Percentiles rank a stretch among this genome's conserved stretches.
These are phyloP conservation scores for Fusarium abutilonis DNA, from an alignment of 2,329 filamentous ascomycete species.

Conservation along the genomic window DNA sequence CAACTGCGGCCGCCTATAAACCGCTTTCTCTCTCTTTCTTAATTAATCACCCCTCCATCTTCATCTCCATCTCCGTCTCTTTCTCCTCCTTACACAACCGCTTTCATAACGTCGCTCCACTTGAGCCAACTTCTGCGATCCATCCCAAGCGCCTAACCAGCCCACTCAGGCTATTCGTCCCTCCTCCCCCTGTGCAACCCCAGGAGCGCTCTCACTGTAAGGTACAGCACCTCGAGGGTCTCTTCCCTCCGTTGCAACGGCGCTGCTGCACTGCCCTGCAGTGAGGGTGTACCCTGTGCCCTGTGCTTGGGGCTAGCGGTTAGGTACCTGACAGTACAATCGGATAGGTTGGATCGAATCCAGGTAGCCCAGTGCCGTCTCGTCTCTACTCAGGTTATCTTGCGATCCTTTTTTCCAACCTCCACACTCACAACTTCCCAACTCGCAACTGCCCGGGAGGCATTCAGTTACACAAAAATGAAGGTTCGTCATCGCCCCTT, in stretches of 20 bases:
- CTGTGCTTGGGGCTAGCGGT: constrained; percentile 16
- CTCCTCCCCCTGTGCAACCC: constrained; percentile 25
- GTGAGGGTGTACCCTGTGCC: constrained; percentile 19
- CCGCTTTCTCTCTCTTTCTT: too few species aligned
- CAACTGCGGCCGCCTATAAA: not conserved
- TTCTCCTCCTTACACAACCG: constrained; percentile 27
- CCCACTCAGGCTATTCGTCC: constrained; percentile 13
- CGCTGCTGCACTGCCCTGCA: constrained; percentile 16
- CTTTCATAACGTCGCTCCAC: constrained; percentile 35
- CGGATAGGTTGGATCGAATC: constrained; percentile 40
- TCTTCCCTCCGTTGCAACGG: constrained; percentile 36
- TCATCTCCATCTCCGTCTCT: not conserved
- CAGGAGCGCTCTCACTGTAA: constrained; percentile 31
- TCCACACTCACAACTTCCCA: constrained; percentile 40
- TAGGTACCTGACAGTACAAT: constrained; percentile 18
- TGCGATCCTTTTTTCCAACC: constrained; percentile 39
- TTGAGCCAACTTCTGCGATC: too few species aligned
- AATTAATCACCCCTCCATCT: not conserved
- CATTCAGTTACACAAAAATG: constrained; percentile 50
- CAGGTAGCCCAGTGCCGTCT: constrained; percentile 36
- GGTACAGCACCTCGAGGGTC: constrained; percentile 28
- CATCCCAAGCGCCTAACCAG: not conserved
- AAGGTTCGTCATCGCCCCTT: constrained; percentile 49
- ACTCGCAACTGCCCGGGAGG: constrained; percentile 45
- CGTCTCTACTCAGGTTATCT: constrained; percentile 34